phyloP scores from a whole-genome alignment of 768 basidiomycete species.

The Pulveroboletus sp. region DNA sequence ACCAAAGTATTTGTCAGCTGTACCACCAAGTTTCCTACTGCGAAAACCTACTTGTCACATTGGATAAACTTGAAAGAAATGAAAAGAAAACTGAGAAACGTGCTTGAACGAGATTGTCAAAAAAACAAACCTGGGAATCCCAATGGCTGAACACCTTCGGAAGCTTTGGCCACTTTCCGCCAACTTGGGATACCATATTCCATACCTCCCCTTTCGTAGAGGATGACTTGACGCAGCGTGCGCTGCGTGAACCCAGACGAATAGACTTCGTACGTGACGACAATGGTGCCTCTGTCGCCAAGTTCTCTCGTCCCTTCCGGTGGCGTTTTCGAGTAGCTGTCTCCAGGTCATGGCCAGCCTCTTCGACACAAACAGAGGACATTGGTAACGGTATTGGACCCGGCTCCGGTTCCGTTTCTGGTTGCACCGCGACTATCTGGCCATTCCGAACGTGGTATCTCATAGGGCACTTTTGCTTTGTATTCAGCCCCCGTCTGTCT shows the following conservation, averaged over 20 bases:
- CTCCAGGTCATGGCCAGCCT: neutral
- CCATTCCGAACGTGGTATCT: slow-evolving; percentile 16
- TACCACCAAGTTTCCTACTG: too few species aligned
- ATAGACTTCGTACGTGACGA: neutral
- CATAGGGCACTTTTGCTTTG: neutral
- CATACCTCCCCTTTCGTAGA: neutral
- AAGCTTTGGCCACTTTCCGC: slow-evolving; percentile 14
- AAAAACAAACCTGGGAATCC: slow-evolving; percentile 21
- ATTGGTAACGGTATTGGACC: neutral
- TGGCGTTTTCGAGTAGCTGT: neutral
- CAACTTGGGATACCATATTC: neutral
- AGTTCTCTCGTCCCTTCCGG: neutral
- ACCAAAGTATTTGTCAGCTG: neutral
- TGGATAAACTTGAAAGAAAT: slow-evolving; percentile 27
- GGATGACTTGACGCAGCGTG: neutral
- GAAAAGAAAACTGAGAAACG: neutral
- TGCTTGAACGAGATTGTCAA: neutral
- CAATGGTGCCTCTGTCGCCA: neutral
- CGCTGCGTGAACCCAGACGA: neutral
- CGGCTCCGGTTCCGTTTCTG: neutral
- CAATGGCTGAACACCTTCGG: slow-evolving; percentile 11
- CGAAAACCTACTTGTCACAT: slow-evolving; percentile 31
- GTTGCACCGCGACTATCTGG: slow-evolving; percentile 6
- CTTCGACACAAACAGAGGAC: neutral
- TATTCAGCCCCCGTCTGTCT: neutral